Evolutionary conservation across 331 rosid species (phyloP).

Genomic region (Acacia pycnantha): DNA sequence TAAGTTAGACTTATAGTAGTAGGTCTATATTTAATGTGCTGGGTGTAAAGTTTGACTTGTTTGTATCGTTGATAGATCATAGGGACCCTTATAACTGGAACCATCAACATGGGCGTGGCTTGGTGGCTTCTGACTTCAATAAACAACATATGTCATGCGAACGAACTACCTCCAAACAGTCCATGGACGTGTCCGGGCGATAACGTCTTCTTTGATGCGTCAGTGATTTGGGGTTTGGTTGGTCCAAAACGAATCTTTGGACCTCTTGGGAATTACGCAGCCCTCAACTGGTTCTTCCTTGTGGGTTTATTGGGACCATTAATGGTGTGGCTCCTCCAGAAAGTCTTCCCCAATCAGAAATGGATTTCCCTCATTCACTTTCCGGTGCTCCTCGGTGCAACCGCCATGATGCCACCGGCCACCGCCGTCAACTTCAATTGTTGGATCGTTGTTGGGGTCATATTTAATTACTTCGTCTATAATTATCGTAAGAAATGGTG

Average conservation of each 20-base stretch:
- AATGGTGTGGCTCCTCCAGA: conserved; percentile 50
- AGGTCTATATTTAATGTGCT: neutral
- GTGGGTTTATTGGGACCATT: conserved; percentile 55
- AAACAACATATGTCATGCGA: conserved; percentile 48
- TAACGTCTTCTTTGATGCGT: conserved; percentile 60
- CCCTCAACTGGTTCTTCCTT: conserved; percentile 65
- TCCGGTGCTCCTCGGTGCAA: conserved; percentile 69
- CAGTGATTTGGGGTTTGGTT: conserved; percentile 71
- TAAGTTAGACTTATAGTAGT: no score
- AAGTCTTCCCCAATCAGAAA: conserved; percentile 43
- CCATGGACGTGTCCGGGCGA: conserved; percentile 63
- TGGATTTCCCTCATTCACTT: conserved; percentile 67
- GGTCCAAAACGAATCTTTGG: conserved; percentile 73
- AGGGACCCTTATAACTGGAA: conserved; percentile 68
- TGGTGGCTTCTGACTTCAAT: conserved; percentile 61
- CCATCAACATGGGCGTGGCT: conserved; percentile 53
- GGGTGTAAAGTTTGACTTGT: neutral
- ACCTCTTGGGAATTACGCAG: conserved; percentile 43
- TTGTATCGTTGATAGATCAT: conserved; percentile 36
- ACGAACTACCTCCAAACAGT: conserved; percentile 43
- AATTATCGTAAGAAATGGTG: conserved; percentile 61
- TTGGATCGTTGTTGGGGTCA: conserved; percentile 52
- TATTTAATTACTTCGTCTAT: conserved; percentile 54
- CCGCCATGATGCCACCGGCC: conserved; percentile 64
- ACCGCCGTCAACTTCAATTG: conserved; percentile 65